Evolutionary conservation across 306 rosid species (phyloP).

Genomic region (apple (Malus domestica)): DNA sequence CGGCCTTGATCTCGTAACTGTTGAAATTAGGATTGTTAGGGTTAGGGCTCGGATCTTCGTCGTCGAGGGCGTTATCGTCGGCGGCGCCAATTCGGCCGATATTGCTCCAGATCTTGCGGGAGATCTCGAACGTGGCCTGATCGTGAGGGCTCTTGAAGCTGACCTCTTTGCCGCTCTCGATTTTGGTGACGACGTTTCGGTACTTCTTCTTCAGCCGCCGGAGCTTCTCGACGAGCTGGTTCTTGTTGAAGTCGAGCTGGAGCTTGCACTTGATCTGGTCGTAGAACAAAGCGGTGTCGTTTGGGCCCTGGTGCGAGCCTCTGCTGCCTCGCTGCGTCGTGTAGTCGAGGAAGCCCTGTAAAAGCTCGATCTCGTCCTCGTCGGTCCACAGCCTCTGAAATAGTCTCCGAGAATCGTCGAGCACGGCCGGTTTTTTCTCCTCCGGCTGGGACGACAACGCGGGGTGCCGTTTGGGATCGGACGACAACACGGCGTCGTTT

Average conservation of each 20-base stretch:
- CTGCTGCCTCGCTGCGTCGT: conserved; percentile 25
- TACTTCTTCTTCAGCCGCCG: conserved; percentile 77
- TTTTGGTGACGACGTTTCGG: conserved; percentile 37
- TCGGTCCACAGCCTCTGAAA: conserved; percentile 57
- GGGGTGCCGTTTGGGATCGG: background rate
- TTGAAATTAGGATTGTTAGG: conserved; percentile 15
- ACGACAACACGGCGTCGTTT: background rate
- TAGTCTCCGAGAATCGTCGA: conserved; percentile 34
- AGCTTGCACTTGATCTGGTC: conserved; percentile 56
- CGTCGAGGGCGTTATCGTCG: conserved; percentile 26
- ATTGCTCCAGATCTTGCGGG: conserved; percentile 76
- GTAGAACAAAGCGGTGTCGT: conserved; percentile 49
- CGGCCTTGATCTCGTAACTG: conserved; percentile 24
- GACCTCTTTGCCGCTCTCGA: conserved; percentile 39
- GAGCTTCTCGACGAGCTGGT: conserved; percentile 60
- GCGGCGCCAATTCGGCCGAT: conserved; percentile 18
- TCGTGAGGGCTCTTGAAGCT: conserved; percentile 66
- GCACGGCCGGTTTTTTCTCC: conserved; percentile 32
- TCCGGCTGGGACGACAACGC: conserved; percentile 15
- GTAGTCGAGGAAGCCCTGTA: conserved; percentile 46
- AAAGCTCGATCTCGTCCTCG: conserved; percentile 57
- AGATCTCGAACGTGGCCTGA: conserved; percentile 66
- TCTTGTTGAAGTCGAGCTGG: conserved; percentile 48
- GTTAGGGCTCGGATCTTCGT: conserved; percentile 26
- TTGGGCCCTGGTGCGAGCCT: conserved; percentile 18